Evolutionary conservation across 202 grass and related monocot species (phyloP), one percentile per base, ranked within the genome.

Genomic region (Carex sylvatica): DNA sequence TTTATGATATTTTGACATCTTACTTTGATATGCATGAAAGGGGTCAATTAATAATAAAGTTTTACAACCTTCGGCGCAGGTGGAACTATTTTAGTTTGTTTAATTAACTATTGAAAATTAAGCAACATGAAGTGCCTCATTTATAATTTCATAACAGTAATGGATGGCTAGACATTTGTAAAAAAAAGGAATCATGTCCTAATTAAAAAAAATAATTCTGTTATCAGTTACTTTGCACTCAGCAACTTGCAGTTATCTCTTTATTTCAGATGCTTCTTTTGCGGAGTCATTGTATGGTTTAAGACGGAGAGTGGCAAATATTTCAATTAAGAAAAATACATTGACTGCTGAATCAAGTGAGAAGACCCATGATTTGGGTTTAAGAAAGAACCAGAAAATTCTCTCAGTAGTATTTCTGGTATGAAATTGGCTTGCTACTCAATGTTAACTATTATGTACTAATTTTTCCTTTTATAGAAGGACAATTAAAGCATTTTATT

Each of bases 221-320:
- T 54, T 56, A 56, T 33, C 26, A 30, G 26, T 77, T 77, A 52
- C 51, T 58, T 54, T 58, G 28, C 73, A 20, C 24, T 79, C 2
- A 49, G 23, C 47, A 42, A 61, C 69, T 58, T 67, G 46, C 73
- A 74, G 3, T 14, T 59, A 55, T 81, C 19, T 83, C 80, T 85
- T 19, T 64, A 51, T 87, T 93, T 88, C 92, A 98, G 96, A 98
- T 86, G 96, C 90, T 82, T 98, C 96, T 74, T 98, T 98, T 84
- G 92, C 96, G 3, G 96, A 98, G 68, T 93, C 96, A 59, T 90
- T 98, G 78, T 98, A 98, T 86, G 96, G 96, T 84, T 88, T 98
- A 58, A 91, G 91, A 82, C 88, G 96, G 83, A 93, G 92, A 79
- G 86, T 83, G 80, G 86, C 91, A 84, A 86, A 93, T 70, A 83